Base-by-base conservation (phyloP, 371 early-diverging fungal genomes). In the Mucor lusitanicus region DNA sequence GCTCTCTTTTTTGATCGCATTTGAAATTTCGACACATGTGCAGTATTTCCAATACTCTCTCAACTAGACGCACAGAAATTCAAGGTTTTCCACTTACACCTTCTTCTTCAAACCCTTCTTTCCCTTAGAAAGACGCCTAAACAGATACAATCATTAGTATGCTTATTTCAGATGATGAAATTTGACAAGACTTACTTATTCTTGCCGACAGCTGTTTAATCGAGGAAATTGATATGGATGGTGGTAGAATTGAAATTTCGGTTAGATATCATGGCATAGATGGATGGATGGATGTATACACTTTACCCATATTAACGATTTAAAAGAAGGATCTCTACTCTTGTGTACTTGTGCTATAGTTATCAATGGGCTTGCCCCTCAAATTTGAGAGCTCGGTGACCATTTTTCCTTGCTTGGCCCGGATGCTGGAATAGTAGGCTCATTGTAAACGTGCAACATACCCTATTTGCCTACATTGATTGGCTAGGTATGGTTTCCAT, bases 41-140 rank as follows among this genome's bases (percentile, higher is more conserved):
- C 21, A 48, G 5, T 48, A 21, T 48, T 48, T n/a, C 48, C 48
- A 48, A 48, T 48, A 23, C 48, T 54, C 30, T 54, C 17, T 21
- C 54, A 54, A 54, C 54, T 54, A 54, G 6, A n/a, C 44, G 8
- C 19, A 48, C 48, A 48, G 21, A 6, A 48, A 48, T 48, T 23
- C 21, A 48, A 19, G 48, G 19, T 48, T 48, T 32, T 46, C 15
- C 55, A 93, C 94, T 88, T 92, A 94, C 93, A 92, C 85, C 92
- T 93, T 95, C 94, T 96, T 96, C 94, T 96, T 96, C 81, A 94
- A 87, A 79, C 95, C 96, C 90, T 95, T 96, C 91, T 95, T 96
- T 79, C 95, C 95, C 85, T 96, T 96, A 75, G 92, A 92, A 74
- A 96, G 88, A 82, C 88, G 88, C 84, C 84, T 87, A 76, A 48